These are phyloP conservation scores for Sodiomyces alkalinus DNA, from an alignment of 2,329 filamentous ascomycete genomes.

Conservation along the genomic window DNA sequence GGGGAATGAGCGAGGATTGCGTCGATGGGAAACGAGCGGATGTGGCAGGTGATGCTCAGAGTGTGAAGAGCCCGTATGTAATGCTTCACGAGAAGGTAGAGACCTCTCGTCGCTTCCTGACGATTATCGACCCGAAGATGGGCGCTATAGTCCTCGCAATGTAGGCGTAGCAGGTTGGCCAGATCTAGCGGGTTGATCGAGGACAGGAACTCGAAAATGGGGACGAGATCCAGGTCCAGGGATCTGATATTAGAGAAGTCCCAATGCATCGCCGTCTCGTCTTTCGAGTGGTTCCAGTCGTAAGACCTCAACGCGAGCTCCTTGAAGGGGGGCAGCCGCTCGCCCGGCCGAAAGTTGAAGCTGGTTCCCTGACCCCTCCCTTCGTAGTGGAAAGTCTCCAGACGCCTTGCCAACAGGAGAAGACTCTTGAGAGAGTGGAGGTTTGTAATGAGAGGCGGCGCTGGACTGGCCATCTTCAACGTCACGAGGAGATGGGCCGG, in stretches of 20 bases:
- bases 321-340: slow-evolving; percentile 26
- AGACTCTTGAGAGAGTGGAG: slow-evolving; percentile 26
- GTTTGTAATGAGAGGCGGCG: slow-evolving; percentile 23
- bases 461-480: slow-evolving; percentile 22
- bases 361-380: slow-evolving; percentile 28
- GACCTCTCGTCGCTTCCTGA: slow-evolving; percentile 20
- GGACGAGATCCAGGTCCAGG: slow-evolving; percentile 26
- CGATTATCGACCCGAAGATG: slow-evolving; percentile 20
- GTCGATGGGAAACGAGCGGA: slow-evolving; percentile 21
- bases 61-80: slow-evolving; percentile 20
- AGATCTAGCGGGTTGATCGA: slow-evolving; percentile 24
- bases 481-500: slow-evolving; percentile 23
- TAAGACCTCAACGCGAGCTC: slow-evolving; percentile 29
- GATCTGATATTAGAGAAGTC: slow-evolving; percentile 26
- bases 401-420: slow-evolving; percentile 18
- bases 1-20: slow-evolving; percentile 21
- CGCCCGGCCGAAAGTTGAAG: slow-evolving; percentile 22
- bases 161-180: slow-evolving; percentile 18
- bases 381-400: slow-evolving; percentile 25
- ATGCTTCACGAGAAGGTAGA: slow-evolving; percentile 22
- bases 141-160: slow-evolving; percentile 28
- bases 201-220: slow-evolving; percentile 26
- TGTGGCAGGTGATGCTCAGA: slow-evolving; percentile 27
- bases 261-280: slow-evolving; percentile 26
- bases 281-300: slow-evolving; percentile 28